Evolutionary conservation across 2,329 filamentous ascomycete species (phyloP).

Genomic region (Monosporascus sp.): DNA sequence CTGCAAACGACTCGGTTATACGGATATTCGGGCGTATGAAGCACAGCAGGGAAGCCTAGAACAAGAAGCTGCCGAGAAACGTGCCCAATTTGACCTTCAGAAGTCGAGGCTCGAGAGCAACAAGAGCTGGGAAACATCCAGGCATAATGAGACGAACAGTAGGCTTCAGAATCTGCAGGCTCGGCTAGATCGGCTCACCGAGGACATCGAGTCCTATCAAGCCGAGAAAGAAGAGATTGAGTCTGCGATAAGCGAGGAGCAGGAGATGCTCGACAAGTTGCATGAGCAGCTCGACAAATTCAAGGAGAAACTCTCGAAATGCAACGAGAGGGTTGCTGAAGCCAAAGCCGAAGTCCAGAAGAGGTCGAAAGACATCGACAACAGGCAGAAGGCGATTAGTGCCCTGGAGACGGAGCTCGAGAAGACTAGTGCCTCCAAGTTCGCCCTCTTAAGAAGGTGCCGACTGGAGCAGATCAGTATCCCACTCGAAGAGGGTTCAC

Average conservation of each 20-base stretch:
- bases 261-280: slow-evolving; percentile 72
- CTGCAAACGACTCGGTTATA: slow-evolving; percentile 80
- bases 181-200: slow-evolving; percentile 60
- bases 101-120: slow-evolving; percentile 65
- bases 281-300: slow-evolving; percentile 66
- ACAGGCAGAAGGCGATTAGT: slow-evolving; percentile 65
- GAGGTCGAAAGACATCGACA: slow-evolving; percentile 77
- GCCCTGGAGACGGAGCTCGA: slow-evolving; percentile 81
- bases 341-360: slow-evolving; percentile 77
- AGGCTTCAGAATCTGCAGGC: slow-evolving; percentile 66
- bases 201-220: slow-evolving; percentile 65
- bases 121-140: slow-evolving; percentile 51
- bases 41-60: slow-evolving; percentile 88
- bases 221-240: slow-evolving; percentile 71
- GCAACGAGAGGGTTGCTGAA: slow-evolving; percentile 70
- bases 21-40: slow-evolving; percentile 88
- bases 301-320: slow-evolving; percentile 62
- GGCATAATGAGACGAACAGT: slow-evolving; percentile 53
- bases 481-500: slow-evolving; percentile 68
- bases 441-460: slow-evolving; percentile 78
- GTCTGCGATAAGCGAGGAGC: slow-evolving; percentile 64
- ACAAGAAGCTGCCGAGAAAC: slow-evolving; percentile 83
- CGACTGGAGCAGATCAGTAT: slow-evolving; percentile 90
- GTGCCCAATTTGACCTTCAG: slow-evolving; percentile 80
- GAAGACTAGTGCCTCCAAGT: slow-evolving; percentile 77